These are phyloP conservation scores for Pistacia vera DNA, from an alignment of 345 rosid genomes.

Conservation along the genomic window DNA sequence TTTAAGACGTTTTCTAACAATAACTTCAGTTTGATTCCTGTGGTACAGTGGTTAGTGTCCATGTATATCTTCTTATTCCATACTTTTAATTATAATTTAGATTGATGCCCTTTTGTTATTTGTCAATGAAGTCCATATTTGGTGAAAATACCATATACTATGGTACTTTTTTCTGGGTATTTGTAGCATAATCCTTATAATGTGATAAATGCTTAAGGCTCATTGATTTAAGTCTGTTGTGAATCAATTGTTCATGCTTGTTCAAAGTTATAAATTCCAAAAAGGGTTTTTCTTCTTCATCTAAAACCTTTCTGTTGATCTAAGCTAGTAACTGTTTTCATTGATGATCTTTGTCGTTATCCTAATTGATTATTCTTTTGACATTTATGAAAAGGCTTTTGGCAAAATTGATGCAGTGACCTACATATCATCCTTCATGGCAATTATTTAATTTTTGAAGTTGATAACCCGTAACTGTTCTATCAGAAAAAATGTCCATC, in stretches of 20 bases:
- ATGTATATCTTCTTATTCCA: background rate
- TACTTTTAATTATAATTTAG: background rate
- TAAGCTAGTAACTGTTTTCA: background rate
- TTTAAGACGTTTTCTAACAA: background rate
- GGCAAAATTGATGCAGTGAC: constrained; percentile 1
- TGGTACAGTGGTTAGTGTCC: background rate
- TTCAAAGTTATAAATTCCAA: background rate
- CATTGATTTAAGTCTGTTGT: background rate
- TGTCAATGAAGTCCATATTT: background rate
- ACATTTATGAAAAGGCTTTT: background rate
- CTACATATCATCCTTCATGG: background rate
- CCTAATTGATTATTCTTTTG: background rate
- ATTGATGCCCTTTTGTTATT: background rate
- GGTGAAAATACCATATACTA: background rate
- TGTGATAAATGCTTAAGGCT: background rate
- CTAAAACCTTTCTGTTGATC: background rate
- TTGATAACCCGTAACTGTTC: background rate
- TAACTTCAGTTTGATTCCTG: background rate
- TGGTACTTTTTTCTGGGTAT: background rate
- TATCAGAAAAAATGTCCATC: too few relatives aligned
- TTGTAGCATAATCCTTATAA: background rate
- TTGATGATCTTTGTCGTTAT: background rate
- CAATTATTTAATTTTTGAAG: background rate
- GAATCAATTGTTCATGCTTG: background rate
- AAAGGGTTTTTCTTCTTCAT: background rate